Conservation (phyloP, 129 eudicot genomes). For the Flaveria ramosissima region DNA sequence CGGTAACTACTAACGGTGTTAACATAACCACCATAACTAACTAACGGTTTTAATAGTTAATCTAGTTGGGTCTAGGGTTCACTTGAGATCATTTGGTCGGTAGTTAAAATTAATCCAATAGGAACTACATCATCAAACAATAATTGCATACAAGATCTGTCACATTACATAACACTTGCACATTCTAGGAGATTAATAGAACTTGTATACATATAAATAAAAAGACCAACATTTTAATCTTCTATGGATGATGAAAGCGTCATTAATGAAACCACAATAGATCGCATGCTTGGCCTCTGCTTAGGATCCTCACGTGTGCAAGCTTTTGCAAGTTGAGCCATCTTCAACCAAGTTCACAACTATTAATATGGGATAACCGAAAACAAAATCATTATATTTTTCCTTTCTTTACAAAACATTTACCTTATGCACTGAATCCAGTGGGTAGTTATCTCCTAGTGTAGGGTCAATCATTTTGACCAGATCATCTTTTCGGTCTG, state of each 20-base stretch:
- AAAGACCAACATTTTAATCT: neutral
- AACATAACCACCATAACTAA: too few relatives aligned
- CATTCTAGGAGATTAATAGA: too few relatives aligned
- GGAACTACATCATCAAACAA: too few relatives aligned
- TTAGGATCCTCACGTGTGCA: slow-evolving; percentile 78
- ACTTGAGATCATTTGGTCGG: too few relatives aligned
- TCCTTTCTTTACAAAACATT: too few relatives aligned
- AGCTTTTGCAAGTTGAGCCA: slow-evolving; percentile 82
- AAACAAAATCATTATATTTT: neutral
- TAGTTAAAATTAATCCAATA: too few relatives aligned
- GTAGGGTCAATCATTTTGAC: slow-evolving; percentile 70
- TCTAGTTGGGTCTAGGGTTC: too few relatives aligned
- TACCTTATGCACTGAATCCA: slow-evolving; percentile 74
- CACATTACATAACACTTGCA: too few relatives aligned
- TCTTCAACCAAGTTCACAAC: slow-evolving; percentile 31
- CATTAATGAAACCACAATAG: slow-evolving; percentile 71
- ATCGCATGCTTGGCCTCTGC: slow-evolving; percentile 79
- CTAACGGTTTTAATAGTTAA: too few relatives aligned
- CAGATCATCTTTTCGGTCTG: slow-evolving; percentile 53
- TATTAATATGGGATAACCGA: neutral
- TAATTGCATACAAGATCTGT: too few relatives aligned
- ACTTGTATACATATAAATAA: neutral
- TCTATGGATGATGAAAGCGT: slow-evolving; percentile 62
- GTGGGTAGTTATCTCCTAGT: slow-evolving; percentile 62
- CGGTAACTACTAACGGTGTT: too few relatives aligned